These are phyloP conservation scores for Articulospora tetracladia DNA, from an alignment of 495 filamentous ascomycete species.

Conservation along the genomic window DNA sequence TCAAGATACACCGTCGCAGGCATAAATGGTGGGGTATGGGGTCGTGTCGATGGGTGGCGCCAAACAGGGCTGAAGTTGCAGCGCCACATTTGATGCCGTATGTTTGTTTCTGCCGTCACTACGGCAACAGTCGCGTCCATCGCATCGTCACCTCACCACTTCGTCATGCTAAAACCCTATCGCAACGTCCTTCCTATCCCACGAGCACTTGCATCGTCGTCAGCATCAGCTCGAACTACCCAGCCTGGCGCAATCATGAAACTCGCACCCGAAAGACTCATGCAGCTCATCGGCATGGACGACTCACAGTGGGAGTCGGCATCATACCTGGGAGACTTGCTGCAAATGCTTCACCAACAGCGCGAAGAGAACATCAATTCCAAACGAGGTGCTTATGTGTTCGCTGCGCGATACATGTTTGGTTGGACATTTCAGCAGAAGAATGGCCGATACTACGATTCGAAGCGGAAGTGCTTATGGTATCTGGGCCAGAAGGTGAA, in stretches of 20 bases:
- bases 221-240: neutral
- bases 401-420: neutral
- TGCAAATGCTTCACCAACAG: constrained; percentile 5
- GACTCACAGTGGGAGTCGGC: constrained; percentile 1
- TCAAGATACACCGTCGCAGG: no score
- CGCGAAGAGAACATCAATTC: neutral
- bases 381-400: neutral
- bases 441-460: neutral
- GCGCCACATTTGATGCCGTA: no score
- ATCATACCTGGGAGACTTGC: neutral
- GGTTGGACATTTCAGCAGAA: neutral
- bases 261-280: neutral
- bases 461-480: constrained; percentile 4
- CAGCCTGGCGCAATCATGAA: neutral
- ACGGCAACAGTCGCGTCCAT: no score
- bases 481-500: neutral
- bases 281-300: constrained; percentile 3
- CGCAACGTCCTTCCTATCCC: no score
- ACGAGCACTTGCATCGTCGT: neutral
- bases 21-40: no score
- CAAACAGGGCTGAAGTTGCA: no score
- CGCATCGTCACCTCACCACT: no score
- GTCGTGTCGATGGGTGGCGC: no score
- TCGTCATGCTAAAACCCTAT: no score
- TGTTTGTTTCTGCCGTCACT: no score